These are phyloP conservation scores for Urochloa ruziziensis DNA, from an alignment of 176 grass and related monocot species.

Conservation along the genomic window DNA sequence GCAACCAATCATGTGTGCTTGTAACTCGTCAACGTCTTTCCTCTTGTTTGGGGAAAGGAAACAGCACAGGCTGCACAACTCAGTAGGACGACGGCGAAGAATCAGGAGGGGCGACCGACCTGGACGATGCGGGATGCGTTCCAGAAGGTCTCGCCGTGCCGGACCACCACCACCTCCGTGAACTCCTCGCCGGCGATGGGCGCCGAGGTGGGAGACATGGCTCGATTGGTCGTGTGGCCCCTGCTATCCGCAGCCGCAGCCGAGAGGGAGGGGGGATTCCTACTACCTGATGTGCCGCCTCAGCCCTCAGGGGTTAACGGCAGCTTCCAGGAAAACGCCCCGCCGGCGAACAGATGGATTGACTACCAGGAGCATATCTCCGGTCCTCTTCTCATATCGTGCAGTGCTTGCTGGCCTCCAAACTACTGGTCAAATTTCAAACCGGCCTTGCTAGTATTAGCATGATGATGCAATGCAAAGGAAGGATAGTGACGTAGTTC, in stretches of 20 bases:
- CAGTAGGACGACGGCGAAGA: neutral
- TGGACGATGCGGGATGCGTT: conserved; percentile 64
- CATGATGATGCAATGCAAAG: neutral
- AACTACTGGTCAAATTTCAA: neutral
- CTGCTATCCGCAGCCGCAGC: neutral
- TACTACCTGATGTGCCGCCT: neutral
- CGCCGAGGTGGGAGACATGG: neutral
- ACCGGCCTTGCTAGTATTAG: neutral
- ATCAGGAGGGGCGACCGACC: conserved; percentile 7
- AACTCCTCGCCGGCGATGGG: neutral
- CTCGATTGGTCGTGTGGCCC: neutral
- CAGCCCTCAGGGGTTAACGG: neutral
- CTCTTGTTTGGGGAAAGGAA: neutral
- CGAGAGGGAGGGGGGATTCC: neutral
- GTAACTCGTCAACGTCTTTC: neutral
- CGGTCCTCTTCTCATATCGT: neutral
- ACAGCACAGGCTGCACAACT: neutral
- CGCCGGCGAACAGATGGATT: neutral
- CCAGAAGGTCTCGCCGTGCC: conserved; percentile 76
- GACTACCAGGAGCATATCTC: neutral
- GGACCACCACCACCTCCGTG: conserved; percentile 65
- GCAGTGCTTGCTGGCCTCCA: neutral
- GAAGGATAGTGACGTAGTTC: neutral
- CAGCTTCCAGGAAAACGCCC: neutral
- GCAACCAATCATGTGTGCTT: neutral